Evolutionary conservation across 805 yeast species (phyloP).

Genomic region (Candida andamanensis): DNA sequence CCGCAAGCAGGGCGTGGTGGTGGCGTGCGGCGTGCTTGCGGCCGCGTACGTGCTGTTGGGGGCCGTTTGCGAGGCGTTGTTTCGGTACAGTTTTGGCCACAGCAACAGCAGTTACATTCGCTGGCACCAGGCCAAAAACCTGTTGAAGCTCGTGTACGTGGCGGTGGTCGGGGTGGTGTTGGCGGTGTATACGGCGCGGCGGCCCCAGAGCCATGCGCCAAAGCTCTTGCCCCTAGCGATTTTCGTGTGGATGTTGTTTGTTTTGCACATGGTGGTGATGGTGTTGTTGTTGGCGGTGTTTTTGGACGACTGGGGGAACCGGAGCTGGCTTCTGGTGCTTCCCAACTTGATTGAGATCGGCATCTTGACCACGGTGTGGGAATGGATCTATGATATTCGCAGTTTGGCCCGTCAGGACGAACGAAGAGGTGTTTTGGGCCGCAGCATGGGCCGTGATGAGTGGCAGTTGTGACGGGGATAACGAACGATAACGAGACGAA

Average conservation of each 20-base stretch:
- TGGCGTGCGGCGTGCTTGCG: conserved; percentile 4
- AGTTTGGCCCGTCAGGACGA: conserved; percentile 47
- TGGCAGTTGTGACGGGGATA: too few species aligned
- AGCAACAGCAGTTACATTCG: conserved; percentile 1
- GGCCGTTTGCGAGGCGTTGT: conserved; percentile 6
- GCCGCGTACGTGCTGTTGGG: conserved; percentile 3
- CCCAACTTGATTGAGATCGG: conserved; percentile 44
- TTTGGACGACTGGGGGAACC: conserved; percentile 31
- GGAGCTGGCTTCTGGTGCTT: conserved; percentile 45
- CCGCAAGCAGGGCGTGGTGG: conserved; percentile 3
- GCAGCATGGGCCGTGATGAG: conserved; percentile 50
- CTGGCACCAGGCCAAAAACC: conserved; percentile 21
- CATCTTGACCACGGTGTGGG: conserved; percentile 55
- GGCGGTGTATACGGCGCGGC: conserved; percentile 30
- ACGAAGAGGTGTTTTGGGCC: conserved; percentile 55
- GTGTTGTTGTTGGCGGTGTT: conserved; percentile 23
- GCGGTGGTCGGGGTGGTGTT: conserved; percentile 31
- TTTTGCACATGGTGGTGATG: conserved; percentile 30
- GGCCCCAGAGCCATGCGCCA: conserved; percentile 41
- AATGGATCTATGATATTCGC: conserved; percentile 57
- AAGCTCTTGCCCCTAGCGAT: conserved; percentile 46
- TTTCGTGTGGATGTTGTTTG: conserved; percentile 36
- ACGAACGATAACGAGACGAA: too few species aligned
- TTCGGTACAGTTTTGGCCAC: not conserved
- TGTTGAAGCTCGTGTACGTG: conserved; percentile 22